Base-by-base conservation (phyloP, 2,329 filamentous ascomycete species). In the Mollisia scopiformis region DNA sequence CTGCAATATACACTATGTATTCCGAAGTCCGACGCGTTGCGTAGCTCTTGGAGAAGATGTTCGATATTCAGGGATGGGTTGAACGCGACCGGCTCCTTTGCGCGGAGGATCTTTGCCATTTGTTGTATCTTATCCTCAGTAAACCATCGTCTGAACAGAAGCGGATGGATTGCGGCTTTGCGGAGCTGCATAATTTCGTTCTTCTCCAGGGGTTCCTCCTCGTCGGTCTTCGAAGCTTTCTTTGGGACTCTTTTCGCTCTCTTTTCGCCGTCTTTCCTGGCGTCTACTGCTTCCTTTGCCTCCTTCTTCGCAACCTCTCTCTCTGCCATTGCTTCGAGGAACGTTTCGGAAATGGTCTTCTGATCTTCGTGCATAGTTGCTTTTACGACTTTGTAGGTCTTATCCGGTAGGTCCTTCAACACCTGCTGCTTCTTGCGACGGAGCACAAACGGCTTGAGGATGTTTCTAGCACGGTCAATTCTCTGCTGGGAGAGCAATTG, bases 181-280 rank as follows among this genome's bases (percentile, higher is more conserved):
- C 94, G 90, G 19, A 98, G 84, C 74, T 93, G 92, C 84, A 97
- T 95, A 80, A 97, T n/a, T n/a, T n/a, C n/a, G n/a, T n/a, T n/a
- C n/a, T n/a, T n/a, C n/a, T n/a, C n/a, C n/a, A n/a, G 89, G 27
- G 90, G 84, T 68, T 93, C 91, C 65, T 87, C 87, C 68, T 83
- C 79, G 58, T 86, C 84, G 55, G 82, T 83, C 33, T 73, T 71
- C 75, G 76, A 55, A 78, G 71, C 61, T 55, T n/a, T n/a, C n/a
- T n/a, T n/a, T n/a, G n/a, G n/a, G n/a, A n/a, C n/a, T n/a, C n/a
- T n/a, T n/a, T n/a, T n/a, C n/a, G n/a, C n/a, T n/a, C n/a, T n/a
- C n/a, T n/a, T n/a, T n/a, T n/a, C n/a, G n/a, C n/a, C n/a, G n/a
- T n/a, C n/a, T n/a, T n/a, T n/a, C n/a, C n/a, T n/a, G n/a, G n/a